These are phyloP conservation scores for Lipomyces yamanashiensis DNA, from an alignment of 805 yeast genomes.

Conservation along the genomic window DNA sequence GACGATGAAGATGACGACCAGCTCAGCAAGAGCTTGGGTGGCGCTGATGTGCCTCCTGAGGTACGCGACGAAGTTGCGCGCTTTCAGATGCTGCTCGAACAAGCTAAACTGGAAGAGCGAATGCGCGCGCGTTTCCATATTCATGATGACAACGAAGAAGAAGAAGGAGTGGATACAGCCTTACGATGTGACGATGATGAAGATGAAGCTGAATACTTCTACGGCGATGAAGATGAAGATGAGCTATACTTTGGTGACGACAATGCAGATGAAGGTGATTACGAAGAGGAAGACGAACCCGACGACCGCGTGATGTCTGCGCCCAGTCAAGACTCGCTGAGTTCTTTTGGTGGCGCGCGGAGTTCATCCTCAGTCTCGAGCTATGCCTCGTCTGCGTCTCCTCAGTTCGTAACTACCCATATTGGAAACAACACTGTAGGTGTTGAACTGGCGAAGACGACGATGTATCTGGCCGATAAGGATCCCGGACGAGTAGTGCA, in stretches of 20 bases:
- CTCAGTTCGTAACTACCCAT: not conserved
- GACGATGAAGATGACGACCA: conserved; percentile 17
- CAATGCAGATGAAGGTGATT: conserved; percentile 1
- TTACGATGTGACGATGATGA: conserved; percentile 7
- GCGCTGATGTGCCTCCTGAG: conserved; percentile 3
- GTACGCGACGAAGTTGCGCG: conserved; percentile 23
- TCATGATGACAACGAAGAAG: not conserved
- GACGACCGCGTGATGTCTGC: conserved; percentile 6
- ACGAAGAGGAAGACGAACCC: not conserved
- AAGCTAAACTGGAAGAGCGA: conserved; percentile 14
- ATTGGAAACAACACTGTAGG: not conserved
- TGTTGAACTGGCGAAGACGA: not conserved
- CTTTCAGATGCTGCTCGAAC: conserved; percentile 17
- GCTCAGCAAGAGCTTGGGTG: not conserved
- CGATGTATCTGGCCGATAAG: not conserved
- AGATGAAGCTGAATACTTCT: conserved; percentile 2
- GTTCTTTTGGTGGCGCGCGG: conserved; percentile 1
- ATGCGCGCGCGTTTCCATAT: not conserved
- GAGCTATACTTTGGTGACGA: not conserved
- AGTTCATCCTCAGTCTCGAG: not conserved
- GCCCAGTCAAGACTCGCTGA: not conserved
- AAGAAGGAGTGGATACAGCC: too few relatives aligned
- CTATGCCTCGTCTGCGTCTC: not conserved
- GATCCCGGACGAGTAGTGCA: conserved; percentile 24
- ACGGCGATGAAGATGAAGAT: conserved; percentile 10